Conservation (phyloP, 371 early-diverging fungal genomes). For the Actinomortierella wolfii region DNA sequence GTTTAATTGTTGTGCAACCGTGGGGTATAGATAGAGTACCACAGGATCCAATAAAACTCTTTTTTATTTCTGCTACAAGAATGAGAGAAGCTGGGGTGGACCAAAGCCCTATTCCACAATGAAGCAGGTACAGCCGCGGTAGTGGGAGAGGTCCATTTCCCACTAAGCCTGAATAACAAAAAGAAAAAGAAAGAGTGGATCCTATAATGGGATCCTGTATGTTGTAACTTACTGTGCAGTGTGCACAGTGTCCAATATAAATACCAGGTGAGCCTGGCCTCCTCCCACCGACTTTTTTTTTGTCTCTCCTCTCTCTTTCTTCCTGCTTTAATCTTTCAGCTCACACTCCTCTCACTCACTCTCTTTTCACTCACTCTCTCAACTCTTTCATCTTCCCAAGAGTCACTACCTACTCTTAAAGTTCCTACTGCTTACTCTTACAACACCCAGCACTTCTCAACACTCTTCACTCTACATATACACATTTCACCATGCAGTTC, state of each 20-base stretch:
- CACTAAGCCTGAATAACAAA: too few relatives aligned
- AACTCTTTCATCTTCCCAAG: neutral
- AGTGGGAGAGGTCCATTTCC: too few relatives aligned
- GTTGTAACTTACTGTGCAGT: too few relatives aligned
- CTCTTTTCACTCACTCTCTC: constrained; percentile 1
- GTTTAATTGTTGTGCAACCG: too few relatives aligned
- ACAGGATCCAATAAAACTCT: too few relatives aligned
- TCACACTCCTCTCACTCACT: constrained; percentile 3
- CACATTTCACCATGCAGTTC: constrained; percentile 43
- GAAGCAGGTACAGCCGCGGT: too few relatives aligned
- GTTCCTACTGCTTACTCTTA: neutral
- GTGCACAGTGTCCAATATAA: too few relatives aligned
- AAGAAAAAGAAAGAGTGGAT: neutral
- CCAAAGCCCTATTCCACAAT: too few relatives aligned
- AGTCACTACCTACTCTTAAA: neutral
- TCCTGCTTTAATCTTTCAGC: constrained; percentile 8
- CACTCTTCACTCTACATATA: neutral
- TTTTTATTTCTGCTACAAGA: too few relatives aligned
- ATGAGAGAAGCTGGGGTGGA: too few relatives aligned
- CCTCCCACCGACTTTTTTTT: neutral
- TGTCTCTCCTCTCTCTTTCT: neutral
- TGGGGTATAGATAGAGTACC: too few relatives aligned
- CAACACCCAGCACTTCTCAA: constrained; percentile 3
- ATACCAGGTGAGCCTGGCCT: neutral
- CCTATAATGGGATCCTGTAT: neutral